Evolutionary conservation across 331 rosid genomes (phyloP).

Genomic region (Acacia pycnantha): DNA sequence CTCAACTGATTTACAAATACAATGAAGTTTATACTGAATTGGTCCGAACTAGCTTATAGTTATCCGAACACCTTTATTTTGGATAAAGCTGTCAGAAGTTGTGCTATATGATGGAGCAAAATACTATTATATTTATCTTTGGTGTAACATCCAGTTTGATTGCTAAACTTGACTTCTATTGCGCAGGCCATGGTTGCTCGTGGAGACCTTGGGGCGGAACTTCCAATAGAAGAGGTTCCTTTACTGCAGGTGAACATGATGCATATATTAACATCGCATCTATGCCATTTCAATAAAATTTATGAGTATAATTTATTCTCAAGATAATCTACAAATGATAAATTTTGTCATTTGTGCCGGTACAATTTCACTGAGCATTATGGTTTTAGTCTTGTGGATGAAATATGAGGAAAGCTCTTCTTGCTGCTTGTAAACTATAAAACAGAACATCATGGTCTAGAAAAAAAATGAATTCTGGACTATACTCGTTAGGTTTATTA

Average conservation of each 20-base stretch:
- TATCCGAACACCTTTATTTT: constrained; percentile 18
- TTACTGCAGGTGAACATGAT: constrained; percentile 69
- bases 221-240: constrained; percentile 98
- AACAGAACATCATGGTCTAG: constrained; percentile 5
- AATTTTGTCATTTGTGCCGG: constrained; percentile 3
- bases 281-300: constrained; percentile 13
- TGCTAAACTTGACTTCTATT: constrained; percentile 22
- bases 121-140: constrained; percentile 7
- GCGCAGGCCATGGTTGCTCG: constrained; percentile 97
- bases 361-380: neutral
- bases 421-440: constrained; percentile 9
- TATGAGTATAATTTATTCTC: neutral
- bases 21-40: constrained; percentile 14
- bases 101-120: constrained; percentile 7
- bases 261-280: constrained; percentile 7
- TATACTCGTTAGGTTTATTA: neutral
- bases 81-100: neutral
- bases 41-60: constrained; percentile 3
- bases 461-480: neutral
- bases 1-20: constrained; percentile 9
- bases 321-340: constrained; percentile 21
- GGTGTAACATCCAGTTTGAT: constrained; percentile 10
- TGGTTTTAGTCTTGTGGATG: constrained; percentile 8
- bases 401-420: constrained; percentile 29
- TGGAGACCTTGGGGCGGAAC: constrained; percentile 99